Evolutionary conservation across 345 rosid species (phyloP), one percentile per base, ranked within the genome.

Genomic region (Populus pruinosa): DNA sequence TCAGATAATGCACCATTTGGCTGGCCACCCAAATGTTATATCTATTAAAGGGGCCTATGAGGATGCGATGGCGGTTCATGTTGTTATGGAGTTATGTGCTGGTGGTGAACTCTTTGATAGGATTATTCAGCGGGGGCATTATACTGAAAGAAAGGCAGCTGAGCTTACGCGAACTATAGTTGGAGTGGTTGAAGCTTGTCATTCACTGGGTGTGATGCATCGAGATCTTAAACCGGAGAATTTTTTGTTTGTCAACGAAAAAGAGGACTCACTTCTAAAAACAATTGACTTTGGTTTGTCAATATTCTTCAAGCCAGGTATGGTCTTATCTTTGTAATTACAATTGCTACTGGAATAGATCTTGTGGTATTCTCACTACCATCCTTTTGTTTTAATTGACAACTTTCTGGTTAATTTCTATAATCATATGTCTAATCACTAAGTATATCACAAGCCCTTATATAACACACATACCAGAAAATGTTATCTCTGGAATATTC

Each of bases 21-120:
- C 80, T 36, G 84, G 84, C 12, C 81, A 81, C 70, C 84, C 84
- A 25, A 77, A 81, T 77, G 81, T 81, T n/a, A 77, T 81, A 68
- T 81, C 81, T 38, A 81, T 81, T 13, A 77, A 81, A 73, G 84
- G 84, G 65, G 84, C 84, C 14, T 81, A 77, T 62, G 84, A 77
- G 81, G 84, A 81, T 77, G 75, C 67, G 5, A 6, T 73, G 36
- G 84, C 81, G 6, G 81, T 81, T 59, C 83, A 80, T 53, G 83
- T 80, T 64, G 79, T 80, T 70, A 80, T 80, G 83, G 83, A 80
- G 76, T 59, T 81, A 36, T 81, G 84, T 63, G 84, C 80, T 4
- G 84, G 84, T 6, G 81, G 81, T 2, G 81, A 81, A 71, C 84
- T 77, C 65, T 81, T 81, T 62, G 81, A 77, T 73, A 77, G 84